Evolutionary conservation across 176 grass and related monocot species (phyloP).

Genomic region (Eleusine coracana): DNA sequence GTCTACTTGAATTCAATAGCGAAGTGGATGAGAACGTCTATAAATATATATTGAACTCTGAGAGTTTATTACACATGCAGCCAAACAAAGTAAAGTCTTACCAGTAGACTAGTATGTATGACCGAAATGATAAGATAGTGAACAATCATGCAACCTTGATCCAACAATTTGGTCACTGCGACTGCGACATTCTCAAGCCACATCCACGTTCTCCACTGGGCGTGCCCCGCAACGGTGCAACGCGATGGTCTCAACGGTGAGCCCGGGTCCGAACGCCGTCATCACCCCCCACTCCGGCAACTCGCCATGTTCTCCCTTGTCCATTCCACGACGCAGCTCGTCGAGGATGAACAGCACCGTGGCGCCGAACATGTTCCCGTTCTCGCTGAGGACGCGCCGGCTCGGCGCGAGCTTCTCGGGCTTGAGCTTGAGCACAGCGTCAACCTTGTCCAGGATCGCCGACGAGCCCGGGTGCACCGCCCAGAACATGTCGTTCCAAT

Average conservation of each 20-base stretch:
- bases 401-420: slow-evolving; percentile 46
- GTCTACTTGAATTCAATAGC: no score
- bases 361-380: slow-evolving; percentile 51
- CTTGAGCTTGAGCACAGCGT: slow-evolving; percentile 34
- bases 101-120: background rate
- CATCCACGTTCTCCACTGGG: background rate
- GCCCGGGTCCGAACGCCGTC: slow-evolving; percentile 63
- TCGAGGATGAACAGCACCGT: slow-evolving; percentile 10
- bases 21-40: no score
- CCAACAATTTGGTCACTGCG: background rate
- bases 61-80: no score
- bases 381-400: slow-evolving; percentile 50
- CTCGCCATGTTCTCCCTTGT: slow-evolving; percentile 11
- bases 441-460: slow-evolving; percentile 35
- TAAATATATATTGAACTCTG: no score
- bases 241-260: slow-evolving; percentile 65
- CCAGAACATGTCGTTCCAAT: slow-evolving; percentile 66
- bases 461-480: slow-evolving; percentile 46
- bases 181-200: background rate
- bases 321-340: background rate
- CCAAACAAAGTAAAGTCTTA: background rate
- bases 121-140: background rate
- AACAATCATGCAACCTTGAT: no score
- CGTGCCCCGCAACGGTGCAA: slow-evolving; percentile 24
- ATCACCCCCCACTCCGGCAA: slow-evolving; percentile 59